Conservation (phyloP, 192 early-diverging fungal species). For the Oehlia diaphana region DNA sequence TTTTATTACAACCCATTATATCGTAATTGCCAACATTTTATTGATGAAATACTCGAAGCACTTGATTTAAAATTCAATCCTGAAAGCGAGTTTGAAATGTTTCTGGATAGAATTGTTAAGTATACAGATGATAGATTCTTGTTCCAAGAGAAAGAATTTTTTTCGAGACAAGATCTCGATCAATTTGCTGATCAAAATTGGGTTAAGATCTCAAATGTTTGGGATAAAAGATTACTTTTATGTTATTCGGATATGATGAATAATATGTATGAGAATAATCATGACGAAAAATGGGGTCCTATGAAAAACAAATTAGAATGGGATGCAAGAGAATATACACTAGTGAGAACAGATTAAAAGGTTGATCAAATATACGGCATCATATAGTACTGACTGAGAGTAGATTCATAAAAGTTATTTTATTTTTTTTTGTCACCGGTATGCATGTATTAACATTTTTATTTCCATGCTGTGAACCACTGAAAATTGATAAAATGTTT, state of each 20-base stretch:
- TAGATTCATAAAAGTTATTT: no score
- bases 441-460: no score
- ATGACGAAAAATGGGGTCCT: background rate
- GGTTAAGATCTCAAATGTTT: background rate
- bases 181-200: background rate
- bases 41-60: background rate
- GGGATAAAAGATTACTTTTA: slow-evolving; percentile 2
- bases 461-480: no score
- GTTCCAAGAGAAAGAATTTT: background rate
- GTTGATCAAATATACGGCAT: no score
- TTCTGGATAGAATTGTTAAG: background rate
- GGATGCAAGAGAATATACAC: background rate
- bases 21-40: background rate
- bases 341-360: no score
- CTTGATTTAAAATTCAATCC: slow-evolving; percentile 1
- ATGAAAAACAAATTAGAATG: background rate
- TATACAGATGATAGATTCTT: background rate
- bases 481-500: no score
- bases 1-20: background rate
- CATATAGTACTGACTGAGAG: no score
- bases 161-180: background rate
- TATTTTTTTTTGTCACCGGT: no score
- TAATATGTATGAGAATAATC: background rate
- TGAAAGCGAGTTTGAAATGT: background rate
- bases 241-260: slow-evolving; percentile 18